Percentiles rank a stretch among this genome's conserved stretches.
Evolutionary conservation across 305 asterid genomes (phyloP).

Genomic region (Galium porrigens): DNA sequence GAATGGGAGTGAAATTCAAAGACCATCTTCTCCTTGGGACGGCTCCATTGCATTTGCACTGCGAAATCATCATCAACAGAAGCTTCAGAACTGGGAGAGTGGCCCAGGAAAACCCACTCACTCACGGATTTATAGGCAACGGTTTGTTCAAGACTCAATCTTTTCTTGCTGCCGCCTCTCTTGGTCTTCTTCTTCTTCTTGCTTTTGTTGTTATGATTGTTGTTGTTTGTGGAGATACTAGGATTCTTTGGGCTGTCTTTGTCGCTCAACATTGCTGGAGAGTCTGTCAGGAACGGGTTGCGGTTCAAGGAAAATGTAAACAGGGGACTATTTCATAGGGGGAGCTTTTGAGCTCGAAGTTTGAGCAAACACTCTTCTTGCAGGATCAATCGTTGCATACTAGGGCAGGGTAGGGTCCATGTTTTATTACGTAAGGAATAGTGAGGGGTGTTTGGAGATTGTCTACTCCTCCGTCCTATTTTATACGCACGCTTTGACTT

Average conservation of each 20-base stretch:
- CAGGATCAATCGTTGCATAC: background rate
- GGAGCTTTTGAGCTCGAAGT: background rate
- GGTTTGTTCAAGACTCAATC: constrained; percentile 62
- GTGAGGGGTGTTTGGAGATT: too few species aligned
- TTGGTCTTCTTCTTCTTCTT: constrained; percentile 61
- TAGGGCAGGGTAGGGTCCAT: background rate
- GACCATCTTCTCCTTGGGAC: constrained; percentile 61
- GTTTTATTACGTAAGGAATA: background rate
- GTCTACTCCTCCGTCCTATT: too few species aligned
- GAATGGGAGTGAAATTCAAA: constrained; percentile 83
- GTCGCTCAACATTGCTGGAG: constrained; percentile 33
- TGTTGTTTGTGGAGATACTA: constrained; percentile 12
- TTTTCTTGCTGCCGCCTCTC: constrained; percentile 88
- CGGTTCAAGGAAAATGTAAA: background rate
- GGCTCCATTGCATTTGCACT: constrained; percentile 51
- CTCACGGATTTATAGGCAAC: constrained; percentile 65
- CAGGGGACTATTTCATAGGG: background rate
- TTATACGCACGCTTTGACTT: too few species aligned
- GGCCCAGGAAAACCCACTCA: constrained; percentile 74
- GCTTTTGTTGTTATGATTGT: constrained; percentile 17
- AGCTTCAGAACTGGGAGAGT: constrained; percentile 22
- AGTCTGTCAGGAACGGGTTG: background rate
- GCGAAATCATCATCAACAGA: constrained; percentile 52
- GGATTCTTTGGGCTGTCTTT: constrained; percentile 42
- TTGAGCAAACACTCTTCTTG: background rate